Base-by-base conservation (phyloP, 2,329 filamentous ascomycete genomes). In the Penicillium sp. region DNA sequence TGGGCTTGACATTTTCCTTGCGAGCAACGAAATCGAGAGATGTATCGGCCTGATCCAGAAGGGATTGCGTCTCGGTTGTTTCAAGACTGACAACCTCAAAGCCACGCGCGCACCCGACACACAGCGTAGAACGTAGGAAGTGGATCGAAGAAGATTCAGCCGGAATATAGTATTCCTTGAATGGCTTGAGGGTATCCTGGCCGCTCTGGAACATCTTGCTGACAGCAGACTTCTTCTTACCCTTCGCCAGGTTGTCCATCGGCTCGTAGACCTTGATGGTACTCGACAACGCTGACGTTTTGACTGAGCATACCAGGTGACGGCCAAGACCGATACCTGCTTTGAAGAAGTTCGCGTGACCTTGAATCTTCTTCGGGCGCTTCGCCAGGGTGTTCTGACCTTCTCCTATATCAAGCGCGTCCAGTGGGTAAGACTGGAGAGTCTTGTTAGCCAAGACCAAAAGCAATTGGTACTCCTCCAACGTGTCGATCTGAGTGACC, bases 261-360 rank as follows among this genome's bases (percentile, higher is more conserved):
- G 95, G 95, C 79, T 99, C 94, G 78, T 92, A 98, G n/a, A 98
- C 95, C 79, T 98, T 98, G 82, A 99, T 97, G 1, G 94, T 98
- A 14, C 92, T 96, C 55, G 92, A 97, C 35, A 98, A 82, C 3
- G 93, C 91, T 19, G 91, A 94, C 43, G 92, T 96, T 81, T 97
- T 98, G 72, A 98, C 95, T 69, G 92, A 96, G 79, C 94, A 98
- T 33, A 99, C 95, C 57, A 99, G 83, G 74, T 98, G 95, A 64
- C 95, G 87, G 37, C 95, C 93, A 61, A 97, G 85, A 74, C 95
- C 98, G 71, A 97, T 96, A 42, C 95, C 95, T 19, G 93, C 91
- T 79, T 96, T 97, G 87, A 99, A 99, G 81, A 98, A 99, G 77
- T 94, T 97, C 78, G 94, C 96, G 79, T 97, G 93, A 70, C 91